phyloP scores from a whole-genome alignment of 805 yeast genomes.

The Saccharomyces jurei region DNA sequence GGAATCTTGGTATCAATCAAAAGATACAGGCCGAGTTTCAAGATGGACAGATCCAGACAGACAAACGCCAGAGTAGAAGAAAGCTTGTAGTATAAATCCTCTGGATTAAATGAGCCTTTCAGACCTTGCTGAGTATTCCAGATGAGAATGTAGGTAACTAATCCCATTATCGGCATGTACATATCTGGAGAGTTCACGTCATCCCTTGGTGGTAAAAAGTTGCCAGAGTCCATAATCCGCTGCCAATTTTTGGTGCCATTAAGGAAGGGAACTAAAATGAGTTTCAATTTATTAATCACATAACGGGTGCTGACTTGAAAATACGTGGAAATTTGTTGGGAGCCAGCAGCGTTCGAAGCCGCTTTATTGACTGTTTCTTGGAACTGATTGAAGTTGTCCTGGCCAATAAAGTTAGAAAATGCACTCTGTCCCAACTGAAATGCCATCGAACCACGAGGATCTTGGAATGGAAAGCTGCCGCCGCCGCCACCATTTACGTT shows the following conservation, averaged over 20 bases:
- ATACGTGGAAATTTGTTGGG: constrained; percentile 63
- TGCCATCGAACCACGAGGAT: constrained; percentile 77
- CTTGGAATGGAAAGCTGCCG: constrained; percentile 45
- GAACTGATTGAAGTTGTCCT: constrained; percentile 53
- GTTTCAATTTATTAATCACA: constrained; percentile 61
- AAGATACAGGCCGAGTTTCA: constrained; percentile 77
- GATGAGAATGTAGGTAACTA: constrained; percentile 74
- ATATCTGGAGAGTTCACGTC: constrained; percentile 94
- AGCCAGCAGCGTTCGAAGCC: constrained; percentile 21
- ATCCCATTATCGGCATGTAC: constrained; percentile 91
- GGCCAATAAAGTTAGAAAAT: constrained; percentile 35
- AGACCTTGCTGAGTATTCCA: constrained; percentile 82
- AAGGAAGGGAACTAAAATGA: constrained; percentile 79
- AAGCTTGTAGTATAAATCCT: constrained; percentile 77
- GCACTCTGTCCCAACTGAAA: constrained; percentile 84
- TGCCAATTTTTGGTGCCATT: constrained; percentile 78
- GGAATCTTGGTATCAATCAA: constrained; percentile 33
- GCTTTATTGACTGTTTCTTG: constrained; percentile 40
- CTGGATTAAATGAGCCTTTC: constrained; percentile 87
- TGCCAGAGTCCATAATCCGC: constrained; percentile 33
- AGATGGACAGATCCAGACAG: constrained; percentile 61
- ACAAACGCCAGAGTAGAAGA: constrained; percentile 81
- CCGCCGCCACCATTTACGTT: constrained; percentile 16
- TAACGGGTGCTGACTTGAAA: constrained; percentile 88
- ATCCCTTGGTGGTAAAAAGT: constrained; percentile 57